Evolutionary conservation across 1,284 basidiomycete genomes (phyloP).

Genomic region (Ustilago crameri): DNA sequence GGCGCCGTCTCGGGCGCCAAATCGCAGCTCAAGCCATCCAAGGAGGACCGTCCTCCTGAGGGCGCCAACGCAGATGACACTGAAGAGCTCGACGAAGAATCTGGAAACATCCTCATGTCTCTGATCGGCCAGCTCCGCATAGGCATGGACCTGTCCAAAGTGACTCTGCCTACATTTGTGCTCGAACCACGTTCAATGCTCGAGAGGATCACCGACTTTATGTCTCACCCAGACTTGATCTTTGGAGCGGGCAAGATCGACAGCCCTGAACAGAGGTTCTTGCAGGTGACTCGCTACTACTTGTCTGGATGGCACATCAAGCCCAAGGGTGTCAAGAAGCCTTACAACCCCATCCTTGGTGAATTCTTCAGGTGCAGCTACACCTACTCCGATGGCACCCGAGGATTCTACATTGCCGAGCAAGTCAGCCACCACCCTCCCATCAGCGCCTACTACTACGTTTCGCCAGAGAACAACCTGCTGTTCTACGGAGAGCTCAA

Average conservation of each 20-base stretch:
- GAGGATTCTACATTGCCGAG: constrained; percentile 96
- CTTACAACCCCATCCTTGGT: constrained; percentile 96
- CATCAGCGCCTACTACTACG: constrained; percentile 95
- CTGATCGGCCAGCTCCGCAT: constrained; percentile 86
- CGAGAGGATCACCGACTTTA: constrained; percentile 80
- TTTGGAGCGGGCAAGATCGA: constrained; percentile 84
- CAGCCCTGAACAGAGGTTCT: constrained; percentile 88
- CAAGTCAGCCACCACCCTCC: constrained; percentile 92
- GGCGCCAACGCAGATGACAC: constrained; percentile 66
- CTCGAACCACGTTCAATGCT: constrained; percentile 67
- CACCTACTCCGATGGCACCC: constrained; percentile 88
- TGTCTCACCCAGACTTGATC: constrained; percentile 97
- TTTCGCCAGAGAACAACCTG: constrained; percentile 85
- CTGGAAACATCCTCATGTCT: constrained; percentile 69
- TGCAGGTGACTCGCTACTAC: constrained; percentile 91
- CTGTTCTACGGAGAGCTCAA: constrained; percentile 90
- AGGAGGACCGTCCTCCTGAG: constrained; percentile 64
- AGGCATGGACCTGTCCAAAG: constrained; percentile 94
- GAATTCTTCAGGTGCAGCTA: constrained; percentile 98
- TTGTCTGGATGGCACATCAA: constrained; percentile 99
- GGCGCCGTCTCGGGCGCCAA: constrained; percentile 58
- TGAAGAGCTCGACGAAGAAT: constrained; percentile 69
- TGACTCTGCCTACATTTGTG: constrained; percentile 73
- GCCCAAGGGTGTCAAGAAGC: constrained; percentile 99
- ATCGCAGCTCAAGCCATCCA: constrained; percentile 50